Base-by-base conservation (phyloP, 495 filamentous ascomycete species). In the Penicillium daleae region DNA sequence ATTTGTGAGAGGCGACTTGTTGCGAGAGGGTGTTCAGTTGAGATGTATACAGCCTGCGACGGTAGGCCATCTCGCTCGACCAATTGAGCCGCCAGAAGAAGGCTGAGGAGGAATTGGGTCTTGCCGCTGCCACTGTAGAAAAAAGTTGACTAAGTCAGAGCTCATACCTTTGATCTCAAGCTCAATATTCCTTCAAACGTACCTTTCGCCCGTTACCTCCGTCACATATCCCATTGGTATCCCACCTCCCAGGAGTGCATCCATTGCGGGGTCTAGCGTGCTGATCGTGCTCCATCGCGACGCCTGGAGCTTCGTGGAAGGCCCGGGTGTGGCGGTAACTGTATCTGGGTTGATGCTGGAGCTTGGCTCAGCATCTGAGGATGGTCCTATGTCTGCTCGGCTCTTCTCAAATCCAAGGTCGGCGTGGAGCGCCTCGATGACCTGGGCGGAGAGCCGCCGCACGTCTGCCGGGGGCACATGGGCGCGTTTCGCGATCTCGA, bases 201-300 rank as follows among this genome's bases (percentile, higher is more conserved):
- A 89, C 89, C 89, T 97, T 78, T 97, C 95, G 39, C 96, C 96
- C 3, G 91, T 92, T 57, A 99, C 82, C 69, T 99, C 95, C 21
- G 92, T 94, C 64, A 99, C 79, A 72, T 91, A 90, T 44, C 91
- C 89, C 3, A 87, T 82, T 2, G 89, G 90, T 44, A 99, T 85
- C n/a, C 96, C 96, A 56, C 96, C 96, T 65, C 84, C 87, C 31
- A 99, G 80, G 4, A 89, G 83, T 12, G 71, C 75, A 82, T 99
- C 93, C 15, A 99, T 78, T 12, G 73, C 70, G 33, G 85, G 79
- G 75, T 97, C 91, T 22, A 94, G 80, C 6, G 92, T 94, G 78
- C 90, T 96, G 75, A 97, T 91, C 49, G 76, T 81, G 57, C 75
- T 79, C 82, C 85, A 89, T 78, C 62, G 65, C 63, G 71, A 72